Percentiles rank a stretch among this genome's conserved stretches.
Evolutionary conservation across 371 early-diverging fungal species (phyloP).

Genomic region (Mortierella sp.): DNA sequence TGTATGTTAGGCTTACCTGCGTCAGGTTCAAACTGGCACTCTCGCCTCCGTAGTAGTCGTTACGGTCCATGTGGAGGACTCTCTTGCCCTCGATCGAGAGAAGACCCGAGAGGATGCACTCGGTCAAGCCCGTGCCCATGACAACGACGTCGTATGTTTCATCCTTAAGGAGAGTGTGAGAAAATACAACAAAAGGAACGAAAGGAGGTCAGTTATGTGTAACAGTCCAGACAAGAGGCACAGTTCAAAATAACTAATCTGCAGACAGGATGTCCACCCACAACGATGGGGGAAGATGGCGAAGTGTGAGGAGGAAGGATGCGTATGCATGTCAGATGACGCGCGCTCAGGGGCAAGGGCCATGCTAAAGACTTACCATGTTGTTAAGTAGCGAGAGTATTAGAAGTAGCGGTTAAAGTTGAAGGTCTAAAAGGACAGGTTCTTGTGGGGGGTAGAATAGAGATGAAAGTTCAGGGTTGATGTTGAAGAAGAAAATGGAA

Average conservation of each 20-base stretch:
- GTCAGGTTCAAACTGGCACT: constrained; percentile 93
- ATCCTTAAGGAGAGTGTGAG: constrained; percentile 64
- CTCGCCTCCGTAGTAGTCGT: constrained; percentile 99
- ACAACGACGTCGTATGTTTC: constrained; percentile 96
- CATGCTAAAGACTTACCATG: no score
- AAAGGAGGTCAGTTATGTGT: not conserved
- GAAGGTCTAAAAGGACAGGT: not conserved
- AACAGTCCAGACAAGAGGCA: no score
- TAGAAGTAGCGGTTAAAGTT: not conserved
- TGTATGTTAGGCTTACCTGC: constrained; percentile 70
- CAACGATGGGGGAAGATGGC: no score
- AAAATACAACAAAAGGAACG: not conserved
- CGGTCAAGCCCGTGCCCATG: constrained; percentile 99
- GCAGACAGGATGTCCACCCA: no score
- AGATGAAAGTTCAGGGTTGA: not conserved
- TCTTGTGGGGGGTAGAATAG: not conserved
- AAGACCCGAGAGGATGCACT: constrained; percentile 99
- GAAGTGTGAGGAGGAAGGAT: no score
- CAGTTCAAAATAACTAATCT: no score
- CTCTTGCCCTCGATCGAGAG: constrained; percentile 98
- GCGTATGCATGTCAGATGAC: no score
- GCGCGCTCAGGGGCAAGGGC: not conserved
- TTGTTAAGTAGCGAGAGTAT: not conserved
- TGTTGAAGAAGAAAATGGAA: constrained; percentile 1
- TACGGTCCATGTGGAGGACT: constrained; percentile 98